Conservation (phyloP, 441 rosid species). For the Mallotus repandus region DNA sequence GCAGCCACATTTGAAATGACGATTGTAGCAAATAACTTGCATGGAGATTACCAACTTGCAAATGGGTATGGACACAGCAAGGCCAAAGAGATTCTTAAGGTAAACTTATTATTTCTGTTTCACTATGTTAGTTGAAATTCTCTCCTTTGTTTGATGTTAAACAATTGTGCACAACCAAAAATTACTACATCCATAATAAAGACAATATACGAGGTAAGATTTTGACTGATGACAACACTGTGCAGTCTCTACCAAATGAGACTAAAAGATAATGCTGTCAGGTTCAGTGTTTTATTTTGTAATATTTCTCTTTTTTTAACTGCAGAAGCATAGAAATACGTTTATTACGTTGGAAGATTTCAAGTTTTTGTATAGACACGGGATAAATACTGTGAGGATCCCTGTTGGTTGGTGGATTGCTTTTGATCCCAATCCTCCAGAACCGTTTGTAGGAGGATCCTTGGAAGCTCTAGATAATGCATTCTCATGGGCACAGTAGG, state of each 20-base stretch:
- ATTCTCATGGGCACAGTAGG: slow-evolving; percentile 72
- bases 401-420: slow-evolving; percentile 93
- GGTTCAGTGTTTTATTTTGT: slow-evolving; percentile 5
- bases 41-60: slow-evolving; percentile 77
- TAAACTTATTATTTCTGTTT: slow-evolving; percentile 20
- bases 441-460: slow-evolving; percentile 62
- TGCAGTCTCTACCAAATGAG: background rate
- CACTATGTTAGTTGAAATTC: background rate
- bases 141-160: background rate
- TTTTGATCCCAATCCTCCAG: slow-evolving; percentile 70
- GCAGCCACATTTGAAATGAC: slow-evolving; percentile 63
- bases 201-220: background rate
- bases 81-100: slow-evolving; percentile 70
- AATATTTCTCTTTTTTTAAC: slow-evolving; percentile 14
- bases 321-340: slow-evolving; percentile 62
- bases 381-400: slow-evolving; percentile 69
- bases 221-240: background rate
- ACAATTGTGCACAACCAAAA: background rate
- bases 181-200: background rate
- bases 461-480: slow-evolving; percentile 74
- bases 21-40: slow-evolving; percentile 57
- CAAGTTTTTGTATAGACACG: slow-evolving; percentile 53
- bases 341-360: slow-evolving; percentile 63
- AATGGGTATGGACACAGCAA: slow-evolving; percentile 58
- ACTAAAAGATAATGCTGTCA: background rate